These are phyloP conservation scores for Pseudocercospora musae DNA, from an alignment of 2,329 filamentous ascomycete species.

Conservation along the genomic window DNA sequence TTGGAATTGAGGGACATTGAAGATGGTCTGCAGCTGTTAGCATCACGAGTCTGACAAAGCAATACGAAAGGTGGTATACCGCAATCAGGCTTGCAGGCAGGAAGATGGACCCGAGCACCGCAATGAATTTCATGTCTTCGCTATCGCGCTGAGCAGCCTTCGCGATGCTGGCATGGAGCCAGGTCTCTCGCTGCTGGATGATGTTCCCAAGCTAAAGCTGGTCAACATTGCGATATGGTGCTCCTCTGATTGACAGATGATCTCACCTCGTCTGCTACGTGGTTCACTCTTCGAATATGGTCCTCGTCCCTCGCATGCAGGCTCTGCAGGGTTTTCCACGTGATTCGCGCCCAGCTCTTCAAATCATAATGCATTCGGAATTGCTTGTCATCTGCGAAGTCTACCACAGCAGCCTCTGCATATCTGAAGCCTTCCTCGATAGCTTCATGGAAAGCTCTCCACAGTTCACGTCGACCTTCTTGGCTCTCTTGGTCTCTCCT, in stretches of 20 bases:
- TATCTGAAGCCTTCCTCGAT: constrained; percentile 18
- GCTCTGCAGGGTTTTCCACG: constrained; percentile 15
- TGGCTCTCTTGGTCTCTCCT: constrained; percentile 20
- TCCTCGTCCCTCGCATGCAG: constrained; percentile 20
- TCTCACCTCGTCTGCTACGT: constrained; percentile 13
- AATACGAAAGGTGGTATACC: too few species aligned
- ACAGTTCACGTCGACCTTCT: constrained; percentile 21
- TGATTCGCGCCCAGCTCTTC: constrained; percentile 13
- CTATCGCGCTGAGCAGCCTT: constrained; percentile 21
- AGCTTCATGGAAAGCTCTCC: constrained; percentile 14
- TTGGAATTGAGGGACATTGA: constrained; percentile 21
- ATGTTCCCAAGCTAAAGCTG: constrained; percentile 16
- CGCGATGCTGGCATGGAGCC: constrained; percentile 20
- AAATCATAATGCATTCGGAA: constrained; percentile 17
- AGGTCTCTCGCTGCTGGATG: constrained; percentile 20
- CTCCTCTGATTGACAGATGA: too few species aligned
- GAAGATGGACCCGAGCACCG: constrained; percentile 23
- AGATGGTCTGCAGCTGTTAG: constrained; percentile 10
- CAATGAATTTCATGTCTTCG: constrained; percentile 26
- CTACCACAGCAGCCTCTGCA: neutral
- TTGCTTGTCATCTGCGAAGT: too few species aligned
- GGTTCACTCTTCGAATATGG: constrained; percentile 16
- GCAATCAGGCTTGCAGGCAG: constrained; percentile 21
- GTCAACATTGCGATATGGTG: too few species aligned
- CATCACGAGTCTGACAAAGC: too few species aligned